Conservation (phyloP, 768 basidiomycete genomes). For the Calocera cornea region DNA sequence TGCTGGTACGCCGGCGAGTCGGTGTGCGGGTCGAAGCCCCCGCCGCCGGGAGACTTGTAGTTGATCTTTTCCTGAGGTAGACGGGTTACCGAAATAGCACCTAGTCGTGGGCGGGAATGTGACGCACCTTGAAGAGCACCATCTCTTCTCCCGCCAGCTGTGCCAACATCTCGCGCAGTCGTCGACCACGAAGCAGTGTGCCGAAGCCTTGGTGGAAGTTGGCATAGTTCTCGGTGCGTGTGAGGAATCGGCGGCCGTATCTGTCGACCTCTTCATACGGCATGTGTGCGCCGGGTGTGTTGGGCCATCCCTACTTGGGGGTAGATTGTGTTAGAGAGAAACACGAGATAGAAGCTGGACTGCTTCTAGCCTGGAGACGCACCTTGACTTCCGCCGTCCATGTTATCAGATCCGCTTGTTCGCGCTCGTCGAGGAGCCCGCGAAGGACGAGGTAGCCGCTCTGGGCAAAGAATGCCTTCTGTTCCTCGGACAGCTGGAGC, state of each 20-base stretch:
- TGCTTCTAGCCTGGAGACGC: not conserved
- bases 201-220: constrained; percentile 7
- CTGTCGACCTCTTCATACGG: constrained; percentile 9
- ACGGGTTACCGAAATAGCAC: not conserved
- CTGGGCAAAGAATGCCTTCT: not conserved
- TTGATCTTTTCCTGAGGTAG: constrained; percentile 13
- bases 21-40: constrained; percentile 16
- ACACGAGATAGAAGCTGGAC: not conserved
- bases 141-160: constrained; percentile 8
- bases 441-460: not conserved
- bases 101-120: not conserved
- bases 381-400: not conserved
- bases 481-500: not conserved
- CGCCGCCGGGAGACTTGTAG: constrained; percentile 15
- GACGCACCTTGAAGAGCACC: constrained; percentile 2
- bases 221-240: constrained; percentile 8
- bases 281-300: constrained; percentile 4
- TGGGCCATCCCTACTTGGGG: not conserved
- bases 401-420: not conserved
- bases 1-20: constrained; percentile 17
- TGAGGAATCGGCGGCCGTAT: not conserved
- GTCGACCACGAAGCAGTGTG: not conserved
- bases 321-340: not conserved
- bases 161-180: not conserved
- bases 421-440: constrained; percentile 3